phyloP scores from a whole-genome alignment of 2,329 filamentous ascomycete genomes.

The Aspergillus thermomutatus region DNA sequence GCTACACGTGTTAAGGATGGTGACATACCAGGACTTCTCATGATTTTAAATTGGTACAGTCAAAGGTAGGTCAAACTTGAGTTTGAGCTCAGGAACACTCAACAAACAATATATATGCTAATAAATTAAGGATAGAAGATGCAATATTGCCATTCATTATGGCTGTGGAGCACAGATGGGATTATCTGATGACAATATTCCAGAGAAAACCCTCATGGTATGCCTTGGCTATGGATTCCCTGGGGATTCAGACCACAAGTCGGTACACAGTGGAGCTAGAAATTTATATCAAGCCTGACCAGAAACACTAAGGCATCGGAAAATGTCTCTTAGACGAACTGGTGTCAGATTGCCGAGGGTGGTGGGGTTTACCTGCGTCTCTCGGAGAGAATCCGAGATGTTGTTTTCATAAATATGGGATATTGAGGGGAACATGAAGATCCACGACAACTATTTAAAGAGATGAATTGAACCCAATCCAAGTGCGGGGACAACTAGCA shows the following conservation, averaged over 20 bases:
- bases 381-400: too few relatives aligned
- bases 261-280: conserved; percentile 59
- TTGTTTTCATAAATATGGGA: too few relatives aligned
- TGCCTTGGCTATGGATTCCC: conserved; percentile 56
- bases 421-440: too few relatives aligned
- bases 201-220: conserved; percentile 62
- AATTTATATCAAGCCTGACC: conserved; percentile 59
- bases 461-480: too few relatives aligned
- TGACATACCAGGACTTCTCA: conserved; percentile 49
- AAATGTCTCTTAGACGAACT: conserved; percentile 68
- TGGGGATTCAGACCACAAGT: conserved; percentile 49
- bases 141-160: conserved; percentile 43
- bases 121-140: conserved; percentile 39
- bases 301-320: conserved; percentile 61
- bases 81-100: conserved; percentile 45
- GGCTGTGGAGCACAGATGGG: conserved; percentile 31
- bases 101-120: conserved; percentile 37
- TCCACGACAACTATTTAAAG: too few relatives aligned
- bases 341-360: too few relatives aligned
- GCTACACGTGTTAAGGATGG: conserved; percentile 48
- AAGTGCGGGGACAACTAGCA: too few relatives aligned
- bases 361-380: too few relatives aligned
- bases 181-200: conserved; percentile 15
- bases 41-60: conserved; percentile 59
- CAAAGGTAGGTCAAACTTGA: conserved; percentile 42